phyloP scores from a whole-genome alignment of 139 green algal species.

The Chlorella ohadii region DNA sequence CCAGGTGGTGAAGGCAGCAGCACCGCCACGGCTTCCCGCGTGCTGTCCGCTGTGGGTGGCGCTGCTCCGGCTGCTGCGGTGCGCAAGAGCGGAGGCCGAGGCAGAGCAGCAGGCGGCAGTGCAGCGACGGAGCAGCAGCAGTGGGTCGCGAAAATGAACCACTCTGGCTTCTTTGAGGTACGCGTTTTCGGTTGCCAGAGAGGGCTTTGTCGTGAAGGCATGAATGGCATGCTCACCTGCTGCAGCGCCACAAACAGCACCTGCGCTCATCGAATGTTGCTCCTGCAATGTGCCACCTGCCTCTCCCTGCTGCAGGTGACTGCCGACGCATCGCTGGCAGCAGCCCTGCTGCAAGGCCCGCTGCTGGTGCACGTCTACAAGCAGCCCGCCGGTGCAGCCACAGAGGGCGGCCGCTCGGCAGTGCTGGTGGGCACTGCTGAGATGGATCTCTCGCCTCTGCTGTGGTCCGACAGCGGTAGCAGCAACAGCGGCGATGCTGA shows the following conservation, averaged over 20 bases:
- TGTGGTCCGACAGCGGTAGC: background rate
- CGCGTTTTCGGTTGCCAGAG: too few species aligned
- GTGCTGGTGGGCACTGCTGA: slow-evolving; percentile 11
- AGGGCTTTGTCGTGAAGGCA: too few species aligned
- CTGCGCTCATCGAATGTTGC: background rate
- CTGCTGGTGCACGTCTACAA: slow-evolving; percentile 22
- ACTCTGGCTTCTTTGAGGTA: slow-evolving; percentile 24
- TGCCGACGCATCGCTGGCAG: background rate
- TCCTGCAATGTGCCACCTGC: background rate
- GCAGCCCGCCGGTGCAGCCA: background rate
- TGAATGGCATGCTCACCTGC: background rate
- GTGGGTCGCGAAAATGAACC: slow-evolving; percentile 9
- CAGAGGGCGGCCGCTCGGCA: background rate
- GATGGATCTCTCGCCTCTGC: slow-evolving; percentile 9
- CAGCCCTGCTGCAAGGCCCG: slow-evolving; percentile 1
- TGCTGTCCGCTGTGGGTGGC: background rate
- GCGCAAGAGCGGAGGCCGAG: background rate
- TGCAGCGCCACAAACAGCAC: background rate
- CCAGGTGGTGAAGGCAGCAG: background rate
- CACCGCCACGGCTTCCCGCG: background rate
- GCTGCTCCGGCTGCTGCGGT: too few species aligned
- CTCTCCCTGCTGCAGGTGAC: background rate
- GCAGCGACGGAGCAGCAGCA: background rate
- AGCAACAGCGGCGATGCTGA: background rate
- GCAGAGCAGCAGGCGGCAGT: background rate